phyloP scores from a whole-genome alignment of 2,329 filamentous ascomycete species.

The Calonectria montana region DNA sequence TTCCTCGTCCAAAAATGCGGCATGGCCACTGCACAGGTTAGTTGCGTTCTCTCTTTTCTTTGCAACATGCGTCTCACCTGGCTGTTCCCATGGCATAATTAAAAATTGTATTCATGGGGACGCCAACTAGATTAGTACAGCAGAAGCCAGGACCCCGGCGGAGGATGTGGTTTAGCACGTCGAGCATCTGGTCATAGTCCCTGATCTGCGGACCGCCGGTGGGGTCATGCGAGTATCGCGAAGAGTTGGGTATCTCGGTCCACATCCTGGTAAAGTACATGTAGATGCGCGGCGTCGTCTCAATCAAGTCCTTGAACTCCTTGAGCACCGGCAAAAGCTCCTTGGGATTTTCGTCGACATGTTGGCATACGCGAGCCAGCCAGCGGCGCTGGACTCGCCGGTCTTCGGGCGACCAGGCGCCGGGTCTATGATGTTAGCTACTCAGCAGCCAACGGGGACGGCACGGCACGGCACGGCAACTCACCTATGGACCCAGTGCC shows the following conservation, averaged over 20 bases:
- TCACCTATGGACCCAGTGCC: conserved; percentile 60
- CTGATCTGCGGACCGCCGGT: conserved; percentile 72
- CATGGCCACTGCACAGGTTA: conserved; percentile 53
- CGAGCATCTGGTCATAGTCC: conserved; percentile 75
- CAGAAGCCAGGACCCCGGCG: conserved; percentile 61
- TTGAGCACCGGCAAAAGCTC: conserved; percentile 68
- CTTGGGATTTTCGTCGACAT: conserved; percentile 63
- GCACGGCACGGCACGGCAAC: conserved; percentile 20
- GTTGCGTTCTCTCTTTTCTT: neutral
- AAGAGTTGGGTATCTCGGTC: conserved; percentile 70
- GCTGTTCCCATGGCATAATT: conserved; percentile 68
- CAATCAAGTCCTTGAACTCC: conserved; percentile 76
- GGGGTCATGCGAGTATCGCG: conserved; percentile 70
- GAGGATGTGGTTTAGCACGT: conserved; percentile 71
- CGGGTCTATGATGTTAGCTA: conserved; percentile 52
- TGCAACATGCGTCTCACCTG: conserved; percentile 46
- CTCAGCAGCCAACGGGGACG: neutral
- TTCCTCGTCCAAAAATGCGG: conserved; percentile 66
- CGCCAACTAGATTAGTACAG: conserved; percentile 64
- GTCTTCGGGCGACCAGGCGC: conserved; percentile 73
- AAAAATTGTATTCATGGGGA: conserved; percentile 65
- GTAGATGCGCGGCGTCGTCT: conserved; percentile 71
- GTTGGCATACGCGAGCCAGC: conserved; percentile 66
- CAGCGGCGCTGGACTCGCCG: conserved; percentile 71
- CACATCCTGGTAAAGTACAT: conserved; percentile 78